Percentiles rank a stretch among this genome's conserved stretches.
These are phyloP conservation scores for Falciphora oryzae DNA, from an alignment of 2,329 filamentous ascomycete genomes.

Conservation along the genomic window DNA sequence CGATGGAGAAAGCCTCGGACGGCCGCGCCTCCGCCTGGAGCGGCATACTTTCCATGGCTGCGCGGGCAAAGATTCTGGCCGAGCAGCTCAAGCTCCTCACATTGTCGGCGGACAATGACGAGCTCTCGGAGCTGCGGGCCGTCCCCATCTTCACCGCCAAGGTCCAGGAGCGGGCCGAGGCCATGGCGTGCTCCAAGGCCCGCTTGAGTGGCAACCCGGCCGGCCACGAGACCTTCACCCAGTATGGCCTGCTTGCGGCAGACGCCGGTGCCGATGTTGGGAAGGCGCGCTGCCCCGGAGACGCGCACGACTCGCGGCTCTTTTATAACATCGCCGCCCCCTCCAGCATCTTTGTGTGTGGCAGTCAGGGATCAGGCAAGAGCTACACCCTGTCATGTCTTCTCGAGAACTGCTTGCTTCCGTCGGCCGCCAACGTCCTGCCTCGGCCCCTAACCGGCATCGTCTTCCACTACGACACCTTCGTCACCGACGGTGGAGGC, in stretches of 20 bases:
- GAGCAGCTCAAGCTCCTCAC: not conserved
- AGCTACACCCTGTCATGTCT: constrained; percentile 53
- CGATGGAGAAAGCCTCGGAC: no score
- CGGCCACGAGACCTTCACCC: not conserved
- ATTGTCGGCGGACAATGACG: not conserved
- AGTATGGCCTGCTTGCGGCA: constrained; percentile 6
- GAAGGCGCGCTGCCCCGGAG: not conserved
- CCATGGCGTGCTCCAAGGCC: no score
- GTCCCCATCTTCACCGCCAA: not conserved
- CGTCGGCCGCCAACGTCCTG: constrained; percentile 37
- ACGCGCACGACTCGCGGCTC: constrained; percentile 25
- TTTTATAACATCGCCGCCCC: constrained; percentile 44
- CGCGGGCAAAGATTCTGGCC: no score
- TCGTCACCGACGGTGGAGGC: constrained; percentile 40
- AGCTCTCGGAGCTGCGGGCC: not conserved
- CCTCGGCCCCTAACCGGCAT: constrained; percentile 50
- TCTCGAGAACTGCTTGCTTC: constrained; percentile 51
- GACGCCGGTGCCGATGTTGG: not conserved
- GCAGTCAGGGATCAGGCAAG: constrained; percentile 59
- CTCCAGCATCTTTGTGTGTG: constrained; percentile 57
- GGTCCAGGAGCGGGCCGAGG: not conserved
- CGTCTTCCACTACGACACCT: constrained; percentile 60
- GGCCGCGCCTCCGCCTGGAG: no score
- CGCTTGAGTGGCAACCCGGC: no score
- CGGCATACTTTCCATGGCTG: no score